Evolutionary conservation across 2,329 filamentous ascomycete species (phyloP).

Genomic region (Aspergillus ruber): DNA sequence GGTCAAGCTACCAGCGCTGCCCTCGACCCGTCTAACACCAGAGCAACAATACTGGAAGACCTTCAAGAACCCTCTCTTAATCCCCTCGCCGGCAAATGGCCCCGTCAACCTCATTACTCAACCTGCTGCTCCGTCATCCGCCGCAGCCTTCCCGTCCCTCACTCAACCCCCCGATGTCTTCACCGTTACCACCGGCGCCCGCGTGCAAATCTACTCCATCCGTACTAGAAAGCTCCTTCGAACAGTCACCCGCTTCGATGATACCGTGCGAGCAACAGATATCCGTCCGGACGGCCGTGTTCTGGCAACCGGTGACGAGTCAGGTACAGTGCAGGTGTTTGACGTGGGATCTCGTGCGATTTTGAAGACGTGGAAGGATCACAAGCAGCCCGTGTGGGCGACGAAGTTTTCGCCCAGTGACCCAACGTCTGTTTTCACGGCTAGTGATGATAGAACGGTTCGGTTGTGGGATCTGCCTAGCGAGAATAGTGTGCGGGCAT

Average conservation of each 20-base stretch:
- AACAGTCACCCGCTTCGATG: constrained; percentile 88
- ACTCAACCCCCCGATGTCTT: constrained; percentile 56
- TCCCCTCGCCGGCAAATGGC: constrained; percentile 84
- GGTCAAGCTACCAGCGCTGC: constrained; percentile 75
- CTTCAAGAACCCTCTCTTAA: constrained; percentile 84
- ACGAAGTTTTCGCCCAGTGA: constrained; percentile 89
- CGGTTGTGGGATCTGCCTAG: constrained; percentile 88
- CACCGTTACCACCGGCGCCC: constrained; percentile 87
- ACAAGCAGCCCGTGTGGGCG: constrained; percentile 89
- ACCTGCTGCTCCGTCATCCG: constrained; percentile 46
- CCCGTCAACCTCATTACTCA: constrained; percentile 86
- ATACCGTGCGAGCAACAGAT: constrained; percentile 82
- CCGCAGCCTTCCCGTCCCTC: constrained; percentile 37
- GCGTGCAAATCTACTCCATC: constrained; percentile 89
- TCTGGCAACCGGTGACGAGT: constrained; percentile 84
- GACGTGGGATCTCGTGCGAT: constrained; percentile 86
- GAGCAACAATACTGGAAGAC: constrained; percentile 96
- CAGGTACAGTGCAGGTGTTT: constrained; percentile 89
- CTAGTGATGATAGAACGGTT: constrained; percentile 88
- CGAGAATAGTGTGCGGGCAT: constrained; percentile 67
- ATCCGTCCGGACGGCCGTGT: constrained; percentile 84
- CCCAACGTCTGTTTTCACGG: constrained; percentile 78
- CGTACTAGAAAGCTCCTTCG: constrained; percentile 87
- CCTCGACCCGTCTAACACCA: constrained; percentile 68
- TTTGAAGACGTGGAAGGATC: constrained; percentile 87